Conservation (phyloP, 352 stramenopile genomes). For the Globisporangium cederbergense region DNA sequence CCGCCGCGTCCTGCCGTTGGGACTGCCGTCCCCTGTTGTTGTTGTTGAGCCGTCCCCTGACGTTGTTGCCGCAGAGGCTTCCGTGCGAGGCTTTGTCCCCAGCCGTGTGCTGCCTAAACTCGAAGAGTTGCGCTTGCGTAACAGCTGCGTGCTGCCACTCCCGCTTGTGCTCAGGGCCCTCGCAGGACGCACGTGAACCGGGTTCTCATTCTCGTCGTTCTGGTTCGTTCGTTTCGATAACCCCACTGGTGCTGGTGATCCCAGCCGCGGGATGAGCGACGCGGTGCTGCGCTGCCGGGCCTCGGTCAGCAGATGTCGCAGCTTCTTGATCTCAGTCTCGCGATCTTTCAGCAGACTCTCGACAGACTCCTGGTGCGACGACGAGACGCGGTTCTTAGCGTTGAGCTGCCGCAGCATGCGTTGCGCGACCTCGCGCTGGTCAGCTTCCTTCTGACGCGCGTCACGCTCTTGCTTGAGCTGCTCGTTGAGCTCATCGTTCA, state of each 20-base stretch:
- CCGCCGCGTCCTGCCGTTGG: slow-evolving; percentile 4
- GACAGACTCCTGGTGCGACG: slow-evolving; percentile 60
- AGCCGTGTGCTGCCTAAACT: slow-evolving; percentile 12
- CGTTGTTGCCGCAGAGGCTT: background rate
- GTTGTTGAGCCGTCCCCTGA: background rate
- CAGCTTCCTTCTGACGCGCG: slow-evolving; percentile 52
- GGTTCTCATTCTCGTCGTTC: slow-evolving; percentile 26
- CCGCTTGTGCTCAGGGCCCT: background rate
- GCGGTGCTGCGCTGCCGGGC: slow-evolving; percentile 66
- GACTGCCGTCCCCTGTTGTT: slow-evolving; percentile 3
- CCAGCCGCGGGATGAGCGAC: slow-evolving; percentile 65
- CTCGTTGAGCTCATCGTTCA: slow-evolving; percentile 64
- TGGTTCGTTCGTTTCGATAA: slow-evolving; percentile 23
- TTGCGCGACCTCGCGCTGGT: slow-evolving; percentile 68
- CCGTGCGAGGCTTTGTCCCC: slow-evolving; percentile 15
- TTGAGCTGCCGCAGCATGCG: slow-evolving; percentile 61
- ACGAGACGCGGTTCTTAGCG: slow-evolving; percentile 61
- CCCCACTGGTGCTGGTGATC: slow-evolving; percentile 28
- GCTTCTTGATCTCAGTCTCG: slow-evolving; percentile 78
- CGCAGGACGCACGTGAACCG: background rate
- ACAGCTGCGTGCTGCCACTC: background rate
- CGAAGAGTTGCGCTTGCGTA: slow-evolving; percentile 18
- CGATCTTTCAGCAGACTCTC: slow-evolving; percentile 70
- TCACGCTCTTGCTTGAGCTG: slow-evolving; percentile 75
- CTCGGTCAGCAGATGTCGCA: slow-evolving; percentile 69